Evolutionary conservation across 139 green algal genomes (phyloP), one percentile per base, ranked within the genome.

Genomic region (Eudorina sp.): DNA sequence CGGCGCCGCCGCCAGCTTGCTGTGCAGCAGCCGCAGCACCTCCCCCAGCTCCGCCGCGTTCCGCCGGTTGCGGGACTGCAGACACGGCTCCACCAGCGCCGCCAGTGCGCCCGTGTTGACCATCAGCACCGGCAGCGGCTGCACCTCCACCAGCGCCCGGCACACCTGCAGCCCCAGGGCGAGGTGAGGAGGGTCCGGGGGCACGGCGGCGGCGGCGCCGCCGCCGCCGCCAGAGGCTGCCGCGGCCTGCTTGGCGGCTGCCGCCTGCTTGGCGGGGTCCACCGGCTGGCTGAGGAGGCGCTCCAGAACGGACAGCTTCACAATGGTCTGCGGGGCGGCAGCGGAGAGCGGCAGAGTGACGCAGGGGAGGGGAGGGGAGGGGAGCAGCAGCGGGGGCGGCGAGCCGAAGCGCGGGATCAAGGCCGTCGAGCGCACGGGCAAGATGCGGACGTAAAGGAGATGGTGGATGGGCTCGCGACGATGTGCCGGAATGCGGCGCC

Each of bases 281-380:
- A 80, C 41, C 51, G 92, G 90, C 23, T 81, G 31, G 78, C 88
- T 73, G 74, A 98, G 89, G 73, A 96, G 75, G 69, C 93, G 94
- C 64, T 98, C 94, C 68, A 99, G 92, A 89, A 95, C 99, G 45
- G 90, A 83, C 41, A 99, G 85, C 72, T 96, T 96, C 13, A 98
- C 86, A 19, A 69, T 2, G 5, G 64, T 79, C 82, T 88, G 82
- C 27, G n/a, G 29, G n/a, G 13, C 7, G 1, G 43, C 5, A 14
- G 5, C 27, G 1, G 38, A 4, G 69, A 51, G 16, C 0, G 43
- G 41, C 1, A 21, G 40, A 38, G 43, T 34, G 27, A 77, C 4
- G 18, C 38, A 51, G 69, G 18, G 40, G 3, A 34, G 29, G 60
- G 25, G 11, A 34, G 60, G 25, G 60, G 34, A 38, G 13, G 48